Percentiles rank a stretch among this genome's conserved stretches.
phyloP scores from a whole-genome alignment of 371 early-diverging fungal genomes.

The Mortierella sp. region DNA sequence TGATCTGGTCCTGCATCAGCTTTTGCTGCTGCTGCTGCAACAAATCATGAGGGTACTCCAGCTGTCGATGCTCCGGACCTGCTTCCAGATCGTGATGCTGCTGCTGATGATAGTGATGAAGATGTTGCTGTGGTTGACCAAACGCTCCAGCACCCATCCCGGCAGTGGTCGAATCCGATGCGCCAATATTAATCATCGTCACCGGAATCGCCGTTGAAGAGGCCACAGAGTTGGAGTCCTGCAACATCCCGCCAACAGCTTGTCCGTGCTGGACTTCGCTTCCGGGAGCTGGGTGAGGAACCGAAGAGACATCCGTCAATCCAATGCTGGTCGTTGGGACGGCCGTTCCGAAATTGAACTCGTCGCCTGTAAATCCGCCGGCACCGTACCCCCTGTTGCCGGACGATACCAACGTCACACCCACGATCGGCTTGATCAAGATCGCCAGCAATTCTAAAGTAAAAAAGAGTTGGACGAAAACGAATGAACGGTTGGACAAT shows the following conservation, averaged over 20 bases:
- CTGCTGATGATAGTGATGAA: neutral
- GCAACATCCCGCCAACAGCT: neutral
- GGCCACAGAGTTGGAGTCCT: neutral
- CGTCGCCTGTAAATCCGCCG: slow-evolving; percentile 4
- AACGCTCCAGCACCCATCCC: slow-evolving; percentile 17
- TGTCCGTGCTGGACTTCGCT: neutral
- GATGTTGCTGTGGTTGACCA: slow-evolving; percentile 9
- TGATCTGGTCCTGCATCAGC: slow-evolving; percentile 14
- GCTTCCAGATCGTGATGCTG: neutral
- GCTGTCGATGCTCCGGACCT: neutral
- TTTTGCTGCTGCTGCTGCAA: slow-evolving; percentile 20
- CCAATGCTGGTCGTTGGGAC: slow-evolving; percentile 15
- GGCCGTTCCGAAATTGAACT: slow-evolving; percentile 23
- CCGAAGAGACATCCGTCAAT: neutral
- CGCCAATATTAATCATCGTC: slow-evolving; percentile 27
- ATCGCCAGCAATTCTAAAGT: slow-evolving; percentile 45
- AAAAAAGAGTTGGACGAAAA: neutral
- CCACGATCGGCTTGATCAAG: slow-evolving; percentile 52
- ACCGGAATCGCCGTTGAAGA: neutral
- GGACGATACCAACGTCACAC: slow-evolving; percentile 34
- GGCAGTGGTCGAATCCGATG: slow-evolving; percentile 9
- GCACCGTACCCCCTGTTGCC: slow-evolving; percentile 10
- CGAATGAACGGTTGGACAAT: neutral
- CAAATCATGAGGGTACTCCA: slow-evolving; percentile 20
- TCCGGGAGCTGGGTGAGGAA: neutral